Evolutionary conservation across 2,329 filamentous ascomycete genomes (phyloP).

Genomic region (Exophiala alcalophila): DNA sequence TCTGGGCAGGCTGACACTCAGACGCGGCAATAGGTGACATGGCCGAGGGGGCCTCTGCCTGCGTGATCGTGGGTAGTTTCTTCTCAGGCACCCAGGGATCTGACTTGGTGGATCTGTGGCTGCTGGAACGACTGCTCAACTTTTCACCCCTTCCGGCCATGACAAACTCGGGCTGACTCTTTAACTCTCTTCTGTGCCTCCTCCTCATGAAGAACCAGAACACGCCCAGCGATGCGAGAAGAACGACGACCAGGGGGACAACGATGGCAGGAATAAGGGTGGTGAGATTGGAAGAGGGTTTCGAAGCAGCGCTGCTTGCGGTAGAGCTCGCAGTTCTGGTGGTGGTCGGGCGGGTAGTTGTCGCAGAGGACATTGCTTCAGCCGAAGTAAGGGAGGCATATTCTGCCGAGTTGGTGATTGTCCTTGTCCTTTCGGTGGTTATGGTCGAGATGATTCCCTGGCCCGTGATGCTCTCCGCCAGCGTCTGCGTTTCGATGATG

Average conservation of each 20-base stretch:
- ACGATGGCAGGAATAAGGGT: constrained; percentile 30
- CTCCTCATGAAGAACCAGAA: constrained; percentile 31
- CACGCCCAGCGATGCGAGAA: constrained; percentile 25
- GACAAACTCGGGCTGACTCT: constrained; percentile 29
- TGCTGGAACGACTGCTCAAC: constrained; percentile 27
- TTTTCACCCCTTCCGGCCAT: constrained; percentile 30
- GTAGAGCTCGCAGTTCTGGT: constrained; percentile 37
- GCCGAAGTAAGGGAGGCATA: constrained; percentile 27
- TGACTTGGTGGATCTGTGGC: constrained; percentile 23
- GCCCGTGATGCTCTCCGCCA: constrained; percentile 13
- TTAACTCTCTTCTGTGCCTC: constrained; percentile 24
- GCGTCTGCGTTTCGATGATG: constrained; percentile 20
- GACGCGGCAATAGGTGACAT: constrained; percentile 18
- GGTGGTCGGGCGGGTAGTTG: constrained; percentile 40
- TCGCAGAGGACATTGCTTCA: constrained; percentile 30
- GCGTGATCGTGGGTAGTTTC: constrained; percentile 14
- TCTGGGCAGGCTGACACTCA: constrained; percentile 23
- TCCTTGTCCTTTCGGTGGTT: constrained; percentile 20
- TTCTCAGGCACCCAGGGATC: constrained; percentile 11
- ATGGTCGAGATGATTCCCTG: constrained; percentile 20
- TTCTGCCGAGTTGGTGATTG: constrained; percentile 23
- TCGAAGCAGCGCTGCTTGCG: constrained; percentile 38
- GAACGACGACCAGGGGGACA: constrained; percentile 26
- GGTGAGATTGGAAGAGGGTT: constrained; percentile 32
- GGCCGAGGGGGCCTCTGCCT: constrained; percentile 17